Conservation (phyloP, 2,329 filamentous ascomycete species). For the Pseudocercospora macadamiae region DNA sequence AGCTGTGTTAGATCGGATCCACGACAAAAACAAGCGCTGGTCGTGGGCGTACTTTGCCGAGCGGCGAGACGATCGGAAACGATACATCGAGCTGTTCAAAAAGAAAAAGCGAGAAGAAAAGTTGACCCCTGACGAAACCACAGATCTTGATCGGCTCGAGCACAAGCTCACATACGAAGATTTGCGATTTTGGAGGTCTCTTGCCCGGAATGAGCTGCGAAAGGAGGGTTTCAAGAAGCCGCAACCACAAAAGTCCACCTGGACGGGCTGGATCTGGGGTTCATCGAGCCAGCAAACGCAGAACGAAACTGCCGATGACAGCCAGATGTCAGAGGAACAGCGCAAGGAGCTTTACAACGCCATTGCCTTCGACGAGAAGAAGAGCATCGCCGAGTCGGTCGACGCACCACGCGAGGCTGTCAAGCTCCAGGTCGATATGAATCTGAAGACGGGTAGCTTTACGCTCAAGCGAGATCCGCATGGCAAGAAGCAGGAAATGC, state of each 20-base stretch:
- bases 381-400: conserved; percentile 81
- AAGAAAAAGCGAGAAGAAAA: conserved; percentile 75
- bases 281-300: conserved; percentile 52
- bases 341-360: conserved; percentile 94
- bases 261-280: conserved; percentile 92
- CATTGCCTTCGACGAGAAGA: conserved; percentile 98
- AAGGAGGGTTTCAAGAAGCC: conserved; percentile 89
- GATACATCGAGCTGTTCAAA: conserved; percentile 95
- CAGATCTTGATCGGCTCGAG: conserved; percentile 76
- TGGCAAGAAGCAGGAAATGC: conserved; percentile 74
- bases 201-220: conserved; percentile 90
- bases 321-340: conserved; percentile 91
- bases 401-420: conserved; percentile 89
- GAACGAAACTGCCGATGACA: conserved; percentile 72
- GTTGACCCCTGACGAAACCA: conserved; percentile 68
- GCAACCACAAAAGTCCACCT: conserved; percentile 73
- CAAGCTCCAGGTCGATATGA: conserved; percentile 89
- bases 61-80: conserved; percentile 81
- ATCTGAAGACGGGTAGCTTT: conserved; percentile 93
- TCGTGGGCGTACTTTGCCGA: conserved; percentile 96
- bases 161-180: conserved; percentile 92
- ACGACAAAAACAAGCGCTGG: conserved; percentile 90
- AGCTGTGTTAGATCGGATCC: conserved; percentile 88
- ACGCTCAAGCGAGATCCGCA: conserved; percentile 86
- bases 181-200: conserved; percentile 91